Conservation (phyloP, 2,329 filamentous ascomycete species). For the Verruconis gallopava region DNA sequence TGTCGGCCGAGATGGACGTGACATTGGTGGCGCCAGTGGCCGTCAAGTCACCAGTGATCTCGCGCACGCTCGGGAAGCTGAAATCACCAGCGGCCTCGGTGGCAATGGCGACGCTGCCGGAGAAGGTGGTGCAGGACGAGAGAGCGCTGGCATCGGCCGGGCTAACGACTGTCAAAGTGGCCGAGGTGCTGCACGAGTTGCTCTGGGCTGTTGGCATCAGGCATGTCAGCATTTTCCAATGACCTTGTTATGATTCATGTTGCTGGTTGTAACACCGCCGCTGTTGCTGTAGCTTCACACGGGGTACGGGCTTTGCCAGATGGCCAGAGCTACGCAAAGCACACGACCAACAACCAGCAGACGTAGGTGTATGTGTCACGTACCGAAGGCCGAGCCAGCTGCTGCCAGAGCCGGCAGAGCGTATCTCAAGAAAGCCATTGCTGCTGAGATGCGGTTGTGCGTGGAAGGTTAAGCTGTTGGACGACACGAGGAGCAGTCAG, state of each 20-base stretch:
- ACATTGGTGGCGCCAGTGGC: constrained; percentile 46
- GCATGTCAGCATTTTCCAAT: neutral
- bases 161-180: constrained; percentile 46
- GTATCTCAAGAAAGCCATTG: constrained; percentile 43
- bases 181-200: constrained; percentile 28
- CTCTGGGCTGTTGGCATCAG: neutral
- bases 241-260: neutral
- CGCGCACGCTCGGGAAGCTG: constrained; percentile 46
- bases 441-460: constrained; percentile 5
- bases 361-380: constrained; percentile 15
- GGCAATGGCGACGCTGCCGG: constrained; percentile 55
- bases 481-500: too few species aligned
- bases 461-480: constrained; percentile 5
- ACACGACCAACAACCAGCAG: neutral
- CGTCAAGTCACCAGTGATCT: constrained; percentile 45
- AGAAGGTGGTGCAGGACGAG: constrained; percentile 51
- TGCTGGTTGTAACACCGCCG: neutral
- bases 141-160: constrained; percentile 47
- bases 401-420: constrained; percentile 43
- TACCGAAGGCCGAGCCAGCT: constrained; percentile 39
- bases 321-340: neutral
- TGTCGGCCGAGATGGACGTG: constrained; percentile 46
- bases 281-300: neutral
- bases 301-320: neutral
- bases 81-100: constrained; percentile 44